Conservation (phyloP, 2,329 filamentous ascomycete species). For the Ascochyta koolunga region DNA sequence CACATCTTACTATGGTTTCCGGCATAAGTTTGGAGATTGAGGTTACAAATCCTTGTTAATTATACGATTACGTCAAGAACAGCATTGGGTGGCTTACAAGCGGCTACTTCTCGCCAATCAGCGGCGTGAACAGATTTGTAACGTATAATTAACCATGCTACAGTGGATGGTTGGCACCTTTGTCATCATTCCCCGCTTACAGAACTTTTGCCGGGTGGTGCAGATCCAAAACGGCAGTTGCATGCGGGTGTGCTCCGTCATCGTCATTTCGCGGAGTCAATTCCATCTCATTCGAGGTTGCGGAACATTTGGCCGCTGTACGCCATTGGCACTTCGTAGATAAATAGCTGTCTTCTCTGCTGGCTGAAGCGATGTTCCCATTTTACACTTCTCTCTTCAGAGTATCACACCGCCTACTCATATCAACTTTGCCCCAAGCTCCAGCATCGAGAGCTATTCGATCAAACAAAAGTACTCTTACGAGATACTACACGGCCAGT, state of each 20-base stretch:
- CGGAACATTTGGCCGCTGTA: conserved; percentile 7
- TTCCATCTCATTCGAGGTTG: conserved; percentile 16
- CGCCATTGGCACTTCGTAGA: conserved; percentile 24
- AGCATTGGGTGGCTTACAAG: too few species aligned
- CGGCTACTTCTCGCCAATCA: too few species aligned
- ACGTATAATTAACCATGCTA: too few species aligned
- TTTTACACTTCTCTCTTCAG: conserved; percentile 28
- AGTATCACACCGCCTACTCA: conserved; percentile 15
- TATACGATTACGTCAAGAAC: too few species aligned
- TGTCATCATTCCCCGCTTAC: too few species aligned
- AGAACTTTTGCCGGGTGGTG: too few species aligned
- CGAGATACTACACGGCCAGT: conserved; percentile 26
- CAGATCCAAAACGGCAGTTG: conserved; percentile 32
- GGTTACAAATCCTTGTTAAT: too few species aligned
- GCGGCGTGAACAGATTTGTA: too few species aligned
- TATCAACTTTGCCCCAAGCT: conserved; percentile 4
- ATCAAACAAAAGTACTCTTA: conserved; percentile 11
- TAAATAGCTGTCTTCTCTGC: conserved; percentile 28
- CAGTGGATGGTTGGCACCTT: too few species aligned
- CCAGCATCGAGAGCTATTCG: conserved; percentile 13
- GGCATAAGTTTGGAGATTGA: too few species aligned
- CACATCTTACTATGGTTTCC: too few species aligned
- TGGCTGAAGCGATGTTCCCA: conserved; percentile 28
- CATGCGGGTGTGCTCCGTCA: conserved; percentile 26
- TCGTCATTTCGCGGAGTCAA: conserved; percentile 35